Percentiles rank a stretch among this genome's conserved stretches.
These are phyloP conservation scores for Populus hybrid DNA, from an alignment of 441 rosid genomes.

Conservation along the genomic window DNA sequence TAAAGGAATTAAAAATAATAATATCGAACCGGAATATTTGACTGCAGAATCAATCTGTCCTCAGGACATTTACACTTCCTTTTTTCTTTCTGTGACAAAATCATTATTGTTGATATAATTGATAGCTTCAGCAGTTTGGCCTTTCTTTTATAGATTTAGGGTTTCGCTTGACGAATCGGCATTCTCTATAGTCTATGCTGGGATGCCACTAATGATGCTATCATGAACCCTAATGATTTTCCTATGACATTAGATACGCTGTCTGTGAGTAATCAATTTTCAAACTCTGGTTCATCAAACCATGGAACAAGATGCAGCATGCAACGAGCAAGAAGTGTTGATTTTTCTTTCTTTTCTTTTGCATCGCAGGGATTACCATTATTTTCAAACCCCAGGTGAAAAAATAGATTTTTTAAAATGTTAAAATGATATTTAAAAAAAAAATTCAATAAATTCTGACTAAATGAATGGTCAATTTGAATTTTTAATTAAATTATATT, in stretches of 20 bases:
- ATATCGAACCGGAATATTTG: not conserved
- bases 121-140: not conserved
- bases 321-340: no score
- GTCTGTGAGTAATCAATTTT: slow-evolving; percentile 1
- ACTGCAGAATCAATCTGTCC: not conserved
- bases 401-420: no score
- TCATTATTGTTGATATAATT: not conserved
- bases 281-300: not conserved
- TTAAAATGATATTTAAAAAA: no score
- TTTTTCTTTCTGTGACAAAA: not conserved
- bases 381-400: no score
- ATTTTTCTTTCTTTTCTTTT: no score
- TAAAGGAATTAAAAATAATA: not conserved
- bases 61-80: not conserved
- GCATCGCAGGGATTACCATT: no score
- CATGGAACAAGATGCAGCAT: not conserved
- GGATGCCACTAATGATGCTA: slow-evolving; percentile 19
- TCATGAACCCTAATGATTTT: slow-evolving; percentile 19
- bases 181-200: slow-evolving; percentile 16
- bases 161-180: slow-evolving; percentile 12
- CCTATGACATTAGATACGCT: not conserved
- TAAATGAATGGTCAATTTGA: fast-evolving
- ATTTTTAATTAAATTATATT: no score
- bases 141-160: slow-evolving; percentile 1
- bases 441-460: no score